phyloP scores from a whole-genome alignment of 805 yeast species.

The Helenozyma rhizophorensis region DNA sequence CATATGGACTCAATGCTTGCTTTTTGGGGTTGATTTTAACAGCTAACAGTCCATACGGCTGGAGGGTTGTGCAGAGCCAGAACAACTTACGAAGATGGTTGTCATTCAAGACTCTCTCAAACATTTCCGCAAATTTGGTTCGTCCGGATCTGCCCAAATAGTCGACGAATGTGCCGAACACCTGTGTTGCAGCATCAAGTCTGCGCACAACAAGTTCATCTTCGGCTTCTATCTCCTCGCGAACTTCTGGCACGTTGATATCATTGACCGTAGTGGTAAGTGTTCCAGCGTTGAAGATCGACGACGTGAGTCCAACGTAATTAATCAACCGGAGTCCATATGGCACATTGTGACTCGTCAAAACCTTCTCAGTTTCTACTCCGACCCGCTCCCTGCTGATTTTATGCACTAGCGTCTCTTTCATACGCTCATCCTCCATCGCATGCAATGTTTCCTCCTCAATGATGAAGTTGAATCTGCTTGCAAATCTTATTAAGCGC shows the following conservation, averaged over 20 bases:
- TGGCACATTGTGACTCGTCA: conserved; percentile 58
- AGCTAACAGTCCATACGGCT: conserved; percentile 42
- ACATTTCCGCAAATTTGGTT: not conserved
- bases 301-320: conserved; percentile 49
- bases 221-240: conserved; percentile 14
- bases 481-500: conserved; percentile 81
- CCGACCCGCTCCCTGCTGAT: conserved; percentile 91
- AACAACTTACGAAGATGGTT: conserved; percentile 23
- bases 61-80: conserved; percentile 48
- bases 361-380: conserved; percentile 72
- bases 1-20: conserved; percentile 24
- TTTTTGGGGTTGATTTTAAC: conserved; percentile 39
- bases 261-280: conserved; percentile 14
- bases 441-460: conserved; percentile 56
- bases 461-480: conserved; percentile 65
- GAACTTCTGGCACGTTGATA: conserved; percentile 13
- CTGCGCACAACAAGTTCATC: conserved; percentile 13
- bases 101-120: conserved; percentile 5
- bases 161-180: conserved; percentile 16
- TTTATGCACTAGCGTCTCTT: conserved; percentile 57
- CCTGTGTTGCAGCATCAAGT: conserved; percentile 19
- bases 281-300: conserved; percentile 47
- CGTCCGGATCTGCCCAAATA: not conserved
- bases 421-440: conserved; percentile 60
- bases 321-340: conserved; percentile 61